Percentiles rank a stretch among this genome's conserved stretches.
phyloP scores from a whole-genome alignment of 1,284 basidiomycete genomes.

The Fomitopsis palustris region DNA sequence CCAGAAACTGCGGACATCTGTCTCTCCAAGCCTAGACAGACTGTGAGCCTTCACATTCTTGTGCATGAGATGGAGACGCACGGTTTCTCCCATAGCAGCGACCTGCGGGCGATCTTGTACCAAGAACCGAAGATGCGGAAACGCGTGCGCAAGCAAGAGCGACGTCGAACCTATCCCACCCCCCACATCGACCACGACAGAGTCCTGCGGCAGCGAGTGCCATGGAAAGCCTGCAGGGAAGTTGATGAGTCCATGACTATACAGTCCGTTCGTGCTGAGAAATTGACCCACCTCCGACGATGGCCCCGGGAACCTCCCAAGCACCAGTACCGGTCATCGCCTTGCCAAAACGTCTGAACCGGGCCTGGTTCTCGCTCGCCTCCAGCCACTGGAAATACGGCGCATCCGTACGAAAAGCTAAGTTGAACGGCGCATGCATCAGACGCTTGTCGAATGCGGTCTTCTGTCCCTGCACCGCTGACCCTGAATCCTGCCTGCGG shows the following conservation, averaged over 20 bases:
- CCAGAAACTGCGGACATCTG: constrained; percentile 57
- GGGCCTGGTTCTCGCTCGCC: constrained; percentile 27
- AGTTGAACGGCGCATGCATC: constrained; percentile 33
- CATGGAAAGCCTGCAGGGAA: constrained; percentile 64
- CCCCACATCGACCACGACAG: constrained; percentile 67
- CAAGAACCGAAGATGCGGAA: constrained; percentile 52
- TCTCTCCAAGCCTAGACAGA: constrained; percentile 63
- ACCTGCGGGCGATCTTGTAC: constrained; percentile 70
- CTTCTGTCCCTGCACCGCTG: not conserved
- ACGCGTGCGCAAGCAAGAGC: constrained; percentile 60
- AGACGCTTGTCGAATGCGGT: constrained; percentile 5
- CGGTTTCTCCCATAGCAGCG: constrained; percentile 55
- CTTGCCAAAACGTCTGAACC: constrained; percentile 63
- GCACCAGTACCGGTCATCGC: constrained; percentile 66
- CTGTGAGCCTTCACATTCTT: too few species aligned
- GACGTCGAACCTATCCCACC: constrained; percentile 74
- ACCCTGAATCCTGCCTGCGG: not conserved
- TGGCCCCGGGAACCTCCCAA: constrained; percentile 49
- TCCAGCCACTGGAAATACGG: constrained; percentile 40
- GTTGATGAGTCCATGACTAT: constrained; percentile 5
- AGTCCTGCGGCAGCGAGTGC: constrained; percentile 46
- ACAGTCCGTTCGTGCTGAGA: not conserved
- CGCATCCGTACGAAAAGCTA: constrained; percentile 29
- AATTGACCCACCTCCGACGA: constrained; percentile 36
- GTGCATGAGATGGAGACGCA: too few species aligned